These are phyloP conservation scores for Xanthoceras sorbifolium DNA, from an alignment of 345 rosid genomes.

Conservation along the genomic window DNA sequence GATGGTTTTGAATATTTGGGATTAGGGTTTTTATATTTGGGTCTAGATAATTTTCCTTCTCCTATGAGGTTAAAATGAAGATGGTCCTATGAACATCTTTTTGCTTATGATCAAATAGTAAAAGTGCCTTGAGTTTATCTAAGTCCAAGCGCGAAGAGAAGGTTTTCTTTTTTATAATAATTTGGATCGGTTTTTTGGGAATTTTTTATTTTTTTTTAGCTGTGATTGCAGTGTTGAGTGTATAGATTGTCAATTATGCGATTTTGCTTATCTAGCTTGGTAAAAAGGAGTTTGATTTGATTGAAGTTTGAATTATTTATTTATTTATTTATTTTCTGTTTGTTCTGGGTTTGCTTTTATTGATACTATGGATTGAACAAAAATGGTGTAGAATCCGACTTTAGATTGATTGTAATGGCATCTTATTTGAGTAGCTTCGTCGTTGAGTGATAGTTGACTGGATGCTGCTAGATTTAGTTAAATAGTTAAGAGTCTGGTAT, in stretches of 20 bases:
- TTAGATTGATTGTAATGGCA: constrained; percentile 1
- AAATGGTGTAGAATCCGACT: background rate
- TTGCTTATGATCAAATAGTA: too few species aligned
- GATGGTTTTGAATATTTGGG: too few species aligned
- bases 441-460: background rate
- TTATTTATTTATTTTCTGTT: background rate
- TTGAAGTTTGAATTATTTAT: background rate
- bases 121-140: too few species aligned
- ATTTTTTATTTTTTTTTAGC: background rate
- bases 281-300: background rate
- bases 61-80: too few species aligned
- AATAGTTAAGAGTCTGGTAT: too few species aligned
- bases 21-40: too few species aligned
- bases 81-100: too few species aligned
- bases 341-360: too few species aligned
- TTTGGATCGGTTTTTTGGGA: background rate
- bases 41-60: too few species aligned
- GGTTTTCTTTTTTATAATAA: constrained; percentile 28
- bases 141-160: constrained; percentile 71
- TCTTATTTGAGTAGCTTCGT: background rate
- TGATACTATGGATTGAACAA: background rate
- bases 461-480: too few species aligned
- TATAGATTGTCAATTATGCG: background rate
- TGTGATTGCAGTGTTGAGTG: background rate
- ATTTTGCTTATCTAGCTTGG: too few species aligned